phyloP scores from a whole-genome alignment of 805 yeast genomes.

The Kluyveromyces nonfermentans region DNA sequence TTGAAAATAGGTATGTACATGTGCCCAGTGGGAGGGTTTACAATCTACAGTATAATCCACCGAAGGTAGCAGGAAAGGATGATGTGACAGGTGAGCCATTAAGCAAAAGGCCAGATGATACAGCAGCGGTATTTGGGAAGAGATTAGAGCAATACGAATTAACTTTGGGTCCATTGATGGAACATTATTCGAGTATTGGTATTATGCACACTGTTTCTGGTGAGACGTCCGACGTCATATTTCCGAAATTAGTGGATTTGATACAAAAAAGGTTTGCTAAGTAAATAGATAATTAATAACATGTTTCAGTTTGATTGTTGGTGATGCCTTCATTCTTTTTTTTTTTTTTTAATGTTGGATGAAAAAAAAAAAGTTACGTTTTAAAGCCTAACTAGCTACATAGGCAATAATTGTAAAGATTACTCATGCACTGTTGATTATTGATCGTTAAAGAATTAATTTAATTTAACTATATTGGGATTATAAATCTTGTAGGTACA shows the following conservation, averaged over 20 bases:
- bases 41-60: constrained; percentile 82
- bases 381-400: no score
- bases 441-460: no score
- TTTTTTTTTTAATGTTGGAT: no score
- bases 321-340: neutral
- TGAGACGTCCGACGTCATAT: constrained; percentile 74
- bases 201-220: constrained; percentile 56
- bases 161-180: constrained; percentile 54
- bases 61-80: constrained; percentile 69
- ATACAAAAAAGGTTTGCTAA: constrained; percentile 28
- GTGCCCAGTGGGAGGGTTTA: constrained; percentile 78
- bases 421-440: no score
- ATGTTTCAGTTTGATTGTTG: no score
- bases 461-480: no score
- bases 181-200: constrained; percentile 43
- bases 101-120: constrained; percentile 74
- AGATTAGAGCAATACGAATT: constrained; percentile 55
- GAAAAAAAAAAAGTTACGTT: no score
- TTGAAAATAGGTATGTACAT: constrained; percentile 81
- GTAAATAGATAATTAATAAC: neutral
- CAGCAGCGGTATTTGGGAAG: constrained; percentile 57
- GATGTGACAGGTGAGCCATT: constrained; percentile 87
- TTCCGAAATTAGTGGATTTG: constrained; percentile 51
- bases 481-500: neutral
- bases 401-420: no score